A percentile compares a stretch with the other conserved stretches of the same genome.
Conservation (phyloP, 2,329 filamentous ascomycete species). For the Fusarium sp. region DNA sequence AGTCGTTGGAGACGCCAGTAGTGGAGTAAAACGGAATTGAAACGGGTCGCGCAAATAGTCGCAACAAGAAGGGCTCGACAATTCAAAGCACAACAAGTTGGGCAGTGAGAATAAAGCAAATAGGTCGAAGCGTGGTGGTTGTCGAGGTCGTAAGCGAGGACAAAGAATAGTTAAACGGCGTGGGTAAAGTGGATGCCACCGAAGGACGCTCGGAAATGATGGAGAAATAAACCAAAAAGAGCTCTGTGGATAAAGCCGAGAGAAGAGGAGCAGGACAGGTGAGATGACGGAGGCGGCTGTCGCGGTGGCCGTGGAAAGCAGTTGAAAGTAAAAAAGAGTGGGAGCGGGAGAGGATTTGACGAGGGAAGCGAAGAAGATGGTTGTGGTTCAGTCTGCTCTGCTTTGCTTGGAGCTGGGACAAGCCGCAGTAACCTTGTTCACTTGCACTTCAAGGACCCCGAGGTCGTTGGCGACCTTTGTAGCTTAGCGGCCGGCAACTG, state of each 20-base stretch:
- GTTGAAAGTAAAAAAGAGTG: slow-evolving; percentile 30
- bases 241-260: slow-evolving; percentile 26
- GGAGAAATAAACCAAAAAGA: slow-evolving; percentile 18
- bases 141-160: slow-evolving; percentile 38
- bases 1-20: slow-evolving; percentile 18
- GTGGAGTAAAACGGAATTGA: slow-evolving; percentile 22
- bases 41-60: slow-evolving; percentile 26
- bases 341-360: slow-evolving; percentile 37
- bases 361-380: slow-evolving; percentile 33
- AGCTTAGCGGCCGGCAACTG: slow-evolving; percentile 34
- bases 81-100: slow-evolving; percentile 12
- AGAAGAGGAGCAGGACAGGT: slow-evolving; percentile 18
- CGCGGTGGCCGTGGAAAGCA: slow-evolving; percentile 29
- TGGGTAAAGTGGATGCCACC: slow-evolving; percentile 26
- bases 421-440: slow-evolving; percentile 24
- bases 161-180: slow-evolving; percentile 37
- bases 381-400: slow-evolving; percentile 12
- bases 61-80: slow-evolving; percentile 14
- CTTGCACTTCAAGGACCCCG: slow-evolving; percentile 33
- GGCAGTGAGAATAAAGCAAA: slow-evolving; percentile 25
- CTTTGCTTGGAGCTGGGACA: slow-evolving; percentile 33
- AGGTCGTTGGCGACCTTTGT: slow-evolving; percentile 43
- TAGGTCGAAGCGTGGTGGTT: slow-evolving; percentile 15
- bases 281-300: slow-evolving; percentile 42
- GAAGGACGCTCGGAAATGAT: slow-evolving; percentile 16